Conservation (phyloP, 108 stramenopile species). For the Nitzschia sp. region DNA sequence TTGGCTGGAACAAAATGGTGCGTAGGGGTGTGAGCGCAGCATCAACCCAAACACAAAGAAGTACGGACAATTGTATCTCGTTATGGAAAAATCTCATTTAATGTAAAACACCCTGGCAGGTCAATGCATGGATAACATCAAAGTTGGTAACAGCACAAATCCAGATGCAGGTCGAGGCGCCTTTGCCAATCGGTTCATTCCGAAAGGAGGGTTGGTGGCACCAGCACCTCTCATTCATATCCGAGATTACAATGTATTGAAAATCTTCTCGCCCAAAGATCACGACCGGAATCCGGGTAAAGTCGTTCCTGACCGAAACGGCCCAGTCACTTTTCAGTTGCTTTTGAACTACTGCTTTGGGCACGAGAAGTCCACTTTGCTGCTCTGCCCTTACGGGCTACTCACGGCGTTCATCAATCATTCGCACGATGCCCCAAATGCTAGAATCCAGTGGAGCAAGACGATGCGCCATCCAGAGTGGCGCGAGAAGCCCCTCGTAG, state of each 20-base stretch:
- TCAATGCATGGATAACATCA: constrained; percentile 73
- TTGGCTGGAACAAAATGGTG: constrained; percentile 65
- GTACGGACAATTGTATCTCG: too few relatives aligned
- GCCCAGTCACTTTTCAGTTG: constrained; percentile 31
- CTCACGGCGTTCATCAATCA: constrained; percentile 72
- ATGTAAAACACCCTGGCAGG: too few relatives aligned
- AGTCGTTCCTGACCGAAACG: constrained; percentile 24
- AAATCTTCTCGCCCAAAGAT: constrained; percentile 4
- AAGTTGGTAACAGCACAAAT: constrained; percentile 47
- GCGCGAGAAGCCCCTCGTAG: constrained; percentile 26
- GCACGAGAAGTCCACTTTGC: constrained; percentile 51
- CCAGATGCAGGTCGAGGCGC: constrained; percentile 78
- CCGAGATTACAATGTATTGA: constrained; percentile 35
- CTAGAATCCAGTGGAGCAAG: constrained; percentile 46
- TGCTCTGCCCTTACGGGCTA: constrained; percentile 62
- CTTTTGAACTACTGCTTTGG: constrained; percentile 59
- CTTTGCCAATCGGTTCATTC: constrained; percentile 78
- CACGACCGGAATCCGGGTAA: not conserved
- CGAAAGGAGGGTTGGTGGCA: constrained; percentile 65
- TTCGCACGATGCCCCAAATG: constrained; percentile 51
- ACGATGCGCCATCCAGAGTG: constrained; percentile 35
- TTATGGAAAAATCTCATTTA: too few relatives aligned
- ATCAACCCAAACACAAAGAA: too few relatives aligned
- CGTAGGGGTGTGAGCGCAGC: too few relatives aligned
- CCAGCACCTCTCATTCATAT: constrained; percentile 78